Conservation (phyloP, 257 asterid genomes). For the Solanum megistacrolobum region DNA sequence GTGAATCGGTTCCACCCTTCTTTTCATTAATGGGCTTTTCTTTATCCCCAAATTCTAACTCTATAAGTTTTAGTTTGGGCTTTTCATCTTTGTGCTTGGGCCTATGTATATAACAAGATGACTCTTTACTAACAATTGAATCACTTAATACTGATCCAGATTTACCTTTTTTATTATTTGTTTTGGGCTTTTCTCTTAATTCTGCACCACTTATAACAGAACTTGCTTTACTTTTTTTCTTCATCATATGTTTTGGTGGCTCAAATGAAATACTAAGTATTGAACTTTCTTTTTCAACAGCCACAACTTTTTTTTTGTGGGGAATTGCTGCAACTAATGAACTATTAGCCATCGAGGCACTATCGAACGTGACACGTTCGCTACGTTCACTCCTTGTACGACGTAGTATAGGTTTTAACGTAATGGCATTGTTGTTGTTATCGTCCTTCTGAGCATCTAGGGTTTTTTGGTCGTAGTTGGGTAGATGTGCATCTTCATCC, state of each 20-base stretch:
- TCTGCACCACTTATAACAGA: constrained; percentile 70
- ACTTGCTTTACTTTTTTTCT: constrained; percentile 53
- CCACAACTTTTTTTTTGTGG: background rate
- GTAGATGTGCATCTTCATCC: constrained; percentile 22
- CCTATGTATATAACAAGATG: constrained; percentile 6
- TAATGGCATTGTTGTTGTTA: background rate
- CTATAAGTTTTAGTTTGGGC: background rate
- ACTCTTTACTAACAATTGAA: constrained; percentile 43
- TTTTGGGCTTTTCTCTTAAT: constrained; percentile 28
- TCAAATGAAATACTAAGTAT: constrained; percentile 49
- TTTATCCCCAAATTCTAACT: background rate
- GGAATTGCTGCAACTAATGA: constrained; percentile 28
- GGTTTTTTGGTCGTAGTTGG: background rate
- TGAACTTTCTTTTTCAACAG: constrained; percentile 34
- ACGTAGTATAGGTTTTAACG: constrained; percentile 27
- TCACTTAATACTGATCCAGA: constrained; percentile 53
- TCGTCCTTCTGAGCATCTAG: background rate
- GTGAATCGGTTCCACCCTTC: background rate
- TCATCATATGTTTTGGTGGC: constrained; percentile 16
- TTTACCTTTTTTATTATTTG: constrained; percentile 23
- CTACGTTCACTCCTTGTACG: constrained; percentile 64
- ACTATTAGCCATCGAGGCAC: constrained; percentile 20
- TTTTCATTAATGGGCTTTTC: background rate
- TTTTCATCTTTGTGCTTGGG: background rate
- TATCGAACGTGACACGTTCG: constrained; percentile 30